Percentiles rank a stretch among this genome's conserved stretches.
Evolutionary conservation across 306 rosid species (phyloP).

Genomic region (Gleditsia sinensis): DNA sequence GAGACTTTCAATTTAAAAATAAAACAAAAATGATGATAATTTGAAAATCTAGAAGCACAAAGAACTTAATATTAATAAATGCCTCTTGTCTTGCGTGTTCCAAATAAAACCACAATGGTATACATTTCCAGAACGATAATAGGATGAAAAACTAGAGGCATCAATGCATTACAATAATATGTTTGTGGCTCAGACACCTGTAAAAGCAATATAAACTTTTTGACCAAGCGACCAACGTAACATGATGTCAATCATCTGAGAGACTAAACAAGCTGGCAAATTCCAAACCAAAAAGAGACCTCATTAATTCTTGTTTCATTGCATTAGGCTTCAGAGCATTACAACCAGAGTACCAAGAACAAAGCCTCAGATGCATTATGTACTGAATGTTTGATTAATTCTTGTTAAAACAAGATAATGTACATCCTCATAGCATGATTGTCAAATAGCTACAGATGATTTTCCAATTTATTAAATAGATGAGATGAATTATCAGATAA

Average conservation of each 20-base stretch:
- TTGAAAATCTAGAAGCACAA: slow-evolving; percentile 3
- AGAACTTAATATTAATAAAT: slow-evolving; percentile 2
- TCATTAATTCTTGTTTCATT: too few species aligned
- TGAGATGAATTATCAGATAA: not conserved
- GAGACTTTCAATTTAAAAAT: not conserved
- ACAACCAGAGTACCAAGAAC: not conserved
- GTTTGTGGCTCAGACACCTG: slow-evolving; percentile 1
- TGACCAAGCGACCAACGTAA: not conserved
- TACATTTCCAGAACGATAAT: slow-evolving; percentile 17
- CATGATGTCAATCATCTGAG: not conserved
- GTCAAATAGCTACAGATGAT: slow-evolving; percentile 7
- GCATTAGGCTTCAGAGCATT: slow-evolving; percentile 19
- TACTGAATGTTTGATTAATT: not conserved
- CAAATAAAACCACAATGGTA: slow-evolving; percentile 7
- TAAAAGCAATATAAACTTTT: slow-evolving; percentile 1
- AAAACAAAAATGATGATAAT: not conserved
- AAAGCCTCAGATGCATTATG: not conserved
- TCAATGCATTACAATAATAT: not conserved
- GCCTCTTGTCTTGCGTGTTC: not conserved
- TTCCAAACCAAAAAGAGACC: slow-evolving; percentile 4
- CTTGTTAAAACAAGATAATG: not conserved
- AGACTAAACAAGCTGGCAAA: slow-evolving; percentile 7
- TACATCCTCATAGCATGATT: not conserved
- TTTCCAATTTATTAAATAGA: slow-evolving; percentile 22
- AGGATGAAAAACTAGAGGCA: not conserved